These are phyloP conservation scores for Schoenoplectus tabernaemontani DNA, from an alignment of 202 grass and related monocot species.

Conservation along the genomic window DNA sequence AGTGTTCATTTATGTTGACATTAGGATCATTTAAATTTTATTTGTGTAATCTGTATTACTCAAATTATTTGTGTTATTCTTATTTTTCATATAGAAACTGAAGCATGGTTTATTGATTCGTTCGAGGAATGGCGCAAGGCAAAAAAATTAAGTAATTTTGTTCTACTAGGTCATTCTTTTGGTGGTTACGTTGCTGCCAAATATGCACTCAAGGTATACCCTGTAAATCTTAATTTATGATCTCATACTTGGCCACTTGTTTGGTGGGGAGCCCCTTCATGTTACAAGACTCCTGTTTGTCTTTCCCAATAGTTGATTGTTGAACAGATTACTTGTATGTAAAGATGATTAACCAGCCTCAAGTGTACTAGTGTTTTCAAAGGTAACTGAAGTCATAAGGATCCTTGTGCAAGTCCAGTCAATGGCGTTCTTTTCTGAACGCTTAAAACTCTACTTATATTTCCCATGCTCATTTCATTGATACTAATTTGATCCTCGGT, in stretches of 20 bases:
- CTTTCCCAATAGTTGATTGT: background rate
- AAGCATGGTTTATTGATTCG: constrained; percentile 97
- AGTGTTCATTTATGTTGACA: background rate
- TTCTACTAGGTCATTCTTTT: constrained; percentile 96
- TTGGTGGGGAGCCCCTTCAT: background rate
- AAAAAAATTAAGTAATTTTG: constrained; percentile 85
- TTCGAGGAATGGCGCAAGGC: constrained; percentile 98
- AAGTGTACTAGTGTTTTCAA: background rate
- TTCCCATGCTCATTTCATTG: background rate
- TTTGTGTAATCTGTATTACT: background rate
- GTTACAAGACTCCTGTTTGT: background rate
- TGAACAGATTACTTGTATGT: background rate
- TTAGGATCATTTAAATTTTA: background rate
- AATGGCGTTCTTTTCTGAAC: background rate
- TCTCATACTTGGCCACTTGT: background rate
- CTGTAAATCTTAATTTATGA: background rate
- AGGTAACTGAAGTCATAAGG: background rate
- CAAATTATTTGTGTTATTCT: background rate
- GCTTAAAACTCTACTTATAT: background rate
- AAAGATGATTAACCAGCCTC: background rate
- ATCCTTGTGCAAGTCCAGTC: background rate
- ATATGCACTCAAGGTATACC: constrained; percentile 82
- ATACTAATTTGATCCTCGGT: background rate
- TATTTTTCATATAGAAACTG: constrained; percentile 52
- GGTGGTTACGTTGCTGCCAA: constrained; percentile 95